Base-by-base conservation (phyloP, 495 filamentous ascomycete species). In the Xylaria nigripes region DNA sequence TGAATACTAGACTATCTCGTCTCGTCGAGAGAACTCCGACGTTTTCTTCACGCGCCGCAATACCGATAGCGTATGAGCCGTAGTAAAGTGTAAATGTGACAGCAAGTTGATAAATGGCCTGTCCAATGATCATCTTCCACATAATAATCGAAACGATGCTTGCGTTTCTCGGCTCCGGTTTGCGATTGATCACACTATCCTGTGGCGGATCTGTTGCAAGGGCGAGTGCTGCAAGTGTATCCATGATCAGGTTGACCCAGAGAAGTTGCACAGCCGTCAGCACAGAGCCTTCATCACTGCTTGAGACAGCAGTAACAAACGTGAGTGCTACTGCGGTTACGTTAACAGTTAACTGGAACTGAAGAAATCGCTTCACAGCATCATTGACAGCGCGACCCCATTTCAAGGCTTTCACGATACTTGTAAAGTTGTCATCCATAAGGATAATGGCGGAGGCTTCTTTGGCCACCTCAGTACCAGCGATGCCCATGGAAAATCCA, bases 121-220 rank as follows among this genome's bases (percentile, higher is more conserved):
- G 87, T 21, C 88, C 89, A 29, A 91, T 75, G 53, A 95, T 93
- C 89, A 95, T 95, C 70, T 95, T 95, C 89, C 89, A 95, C 89
- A 95, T 95, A 27, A 83, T 90, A 22, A 84, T 70, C 3, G 87
- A 88, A 63, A 95, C 86, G 19, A 95, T 81, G 5, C 83, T 78
- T 30, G 86, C 81, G 13, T 77, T 81, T 67, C 87, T 90, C n/a
- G 81, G 82, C 16, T 87, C 83, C n/a, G 89, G 89, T 66, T 89
- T 88, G 40, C 89, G 83, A 56, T 95, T 73, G 29, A 95, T 71
- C 42, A 94, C 86, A 50, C 84, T 83, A 38, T 86, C 83, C 0
- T 83, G 84, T 23, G 89, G 89, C 29, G 86, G 85, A 59, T 95
- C 89, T 6, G 89, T 95, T 10, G 89, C 90, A 43, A 95, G 75